Conservation (phyloP, 129 eudicot species). For the Artemisia argyi region DNA sequence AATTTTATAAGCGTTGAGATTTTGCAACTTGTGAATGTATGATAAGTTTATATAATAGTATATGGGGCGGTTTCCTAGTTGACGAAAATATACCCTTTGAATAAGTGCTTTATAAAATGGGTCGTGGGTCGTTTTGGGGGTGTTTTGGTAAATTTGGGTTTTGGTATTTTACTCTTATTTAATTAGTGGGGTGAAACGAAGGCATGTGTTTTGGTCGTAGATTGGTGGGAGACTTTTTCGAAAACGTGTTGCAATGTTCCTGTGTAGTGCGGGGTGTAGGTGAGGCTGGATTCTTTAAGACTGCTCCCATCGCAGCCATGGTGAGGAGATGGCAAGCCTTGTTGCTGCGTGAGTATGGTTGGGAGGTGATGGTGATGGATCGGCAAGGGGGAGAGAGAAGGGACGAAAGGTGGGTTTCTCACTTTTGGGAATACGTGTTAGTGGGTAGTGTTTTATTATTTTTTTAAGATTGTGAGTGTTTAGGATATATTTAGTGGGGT, state of each 20-base stretch:
- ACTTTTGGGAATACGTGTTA: too few relatives aligned
- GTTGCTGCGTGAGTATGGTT: too few relatives aligned
- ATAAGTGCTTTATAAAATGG: too few relatives aligned
- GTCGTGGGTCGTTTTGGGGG: neutral
- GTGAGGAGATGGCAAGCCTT: too few relatives aligned
- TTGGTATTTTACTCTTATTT: neutral
- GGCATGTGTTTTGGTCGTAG: slow-evolving; percentile 19
- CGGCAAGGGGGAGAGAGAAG: too few relatives aligned
- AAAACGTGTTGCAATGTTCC: slow-evolving; percentile 27
- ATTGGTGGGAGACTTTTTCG: slow-evolving; percentile 8
- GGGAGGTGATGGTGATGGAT: too few relatives aligned
- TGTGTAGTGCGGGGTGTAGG: neutral
- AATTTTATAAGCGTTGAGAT: slow-evolving; percentile 3
- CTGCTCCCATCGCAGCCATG: too few relatives aligned
- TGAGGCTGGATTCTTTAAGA: neutral
- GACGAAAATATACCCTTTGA: neutral
- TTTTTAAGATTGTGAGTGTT: too few relatives aligned
- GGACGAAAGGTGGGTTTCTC: too few relatives aligned
- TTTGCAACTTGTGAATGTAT: slow-evolving; percentile 11
- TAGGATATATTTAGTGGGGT: too few relatives aligned
- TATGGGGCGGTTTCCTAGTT: slow-evolving; percentile 20
- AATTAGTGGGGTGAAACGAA: neutral
- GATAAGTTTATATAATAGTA: neutral
- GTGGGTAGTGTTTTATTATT: too few relatives aligned
- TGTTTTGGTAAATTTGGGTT: slow-evolving; percentile 8